Evolutionary conservation across 495 filamentous ascomycete species (phyloP).

Genomic region (Penicillium lagena): DNA sequence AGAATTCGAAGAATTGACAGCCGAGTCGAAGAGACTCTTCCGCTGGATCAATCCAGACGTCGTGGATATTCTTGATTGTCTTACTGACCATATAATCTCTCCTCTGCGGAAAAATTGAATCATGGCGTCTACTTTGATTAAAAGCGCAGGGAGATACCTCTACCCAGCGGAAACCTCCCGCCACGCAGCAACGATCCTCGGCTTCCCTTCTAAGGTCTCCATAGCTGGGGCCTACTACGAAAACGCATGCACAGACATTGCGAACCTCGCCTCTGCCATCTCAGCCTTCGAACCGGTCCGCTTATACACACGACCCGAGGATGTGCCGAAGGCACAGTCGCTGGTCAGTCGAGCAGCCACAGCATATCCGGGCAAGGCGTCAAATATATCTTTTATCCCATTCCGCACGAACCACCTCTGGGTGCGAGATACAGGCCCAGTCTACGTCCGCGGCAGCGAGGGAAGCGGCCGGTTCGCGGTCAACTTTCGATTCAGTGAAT

Average conservation of each 20-base stretch:
- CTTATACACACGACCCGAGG: constrained; percentile 9
- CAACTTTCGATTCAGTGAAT: constrained; percentile 22
- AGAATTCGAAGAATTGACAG: too few relatives aligned
- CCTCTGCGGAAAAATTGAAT: not conserved
- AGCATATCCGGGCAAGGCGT: not conserved
- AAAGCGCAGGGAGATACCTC: not conserved
- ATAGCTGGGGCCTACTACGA: constrained; percentile 9
- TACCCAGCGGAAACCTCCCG: constrained; percentile 9
- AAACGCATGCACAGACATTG: constrained; percentile 15
- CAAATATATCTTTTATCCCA: constrained; percentile 4
- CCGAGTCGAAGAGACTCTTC: too few relatives aligned
- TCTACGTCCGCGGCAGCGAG: constrained; percentile 18
- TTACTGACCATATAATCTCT: too few relatives aligned
- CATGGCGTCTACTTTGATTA: not conserved
- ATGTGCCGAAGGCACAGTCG: constrained; percentile 5
- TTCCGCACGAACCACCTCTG: constrained; percentile 20
- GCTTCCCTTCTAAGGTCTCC: constrained; percentile 14
- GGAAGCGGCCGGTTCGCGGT: constrained; percentile 11
- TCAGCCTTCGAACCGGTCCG: constrained; percentile 14
- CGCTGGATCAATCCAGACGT: too few relatives aligned
- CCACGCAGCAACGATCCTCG: constrained; percentile 18
- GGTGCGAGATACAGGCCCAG: constrained; percentile 22
- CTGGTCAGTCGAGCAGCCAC: constrained; percentile 1
- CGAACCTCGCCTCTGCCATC: constrained; percentile 10
- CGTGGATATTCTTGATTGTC: too few relatives aligned